Conservation (phyloP, 345 rosid genomes). For the Microcos paniculata region DNA sequence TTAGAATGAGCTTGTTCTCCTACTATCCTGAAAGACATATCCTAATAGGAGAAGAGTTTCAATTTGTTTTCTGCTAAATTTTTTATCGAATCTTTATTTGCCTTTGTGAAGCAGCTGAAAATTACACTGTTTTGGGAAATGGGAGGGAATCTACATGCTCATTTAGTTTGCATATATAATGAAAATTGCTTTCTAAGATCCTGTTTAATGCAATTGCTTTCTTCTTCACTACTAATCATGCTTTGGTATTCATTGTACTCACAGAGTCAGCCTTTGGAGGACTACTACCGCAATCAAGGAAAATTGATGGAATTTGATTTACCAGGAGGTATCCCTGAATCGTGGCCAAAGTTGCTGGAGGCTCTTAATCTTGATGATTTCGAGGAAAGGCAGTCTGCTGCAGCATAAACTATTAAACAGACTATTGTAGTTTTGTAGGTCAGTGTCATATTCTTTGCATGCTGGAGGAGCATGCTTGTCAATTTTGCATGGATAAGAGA, state of each 20-base stretch:
- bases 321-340: conserved; percentile 94
- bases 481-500: conserved; percentile 46
- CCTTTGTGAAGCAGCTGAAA: background rate
- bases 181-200: background rate
- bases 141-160: background rate
- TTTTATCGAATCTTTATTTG: background rate
- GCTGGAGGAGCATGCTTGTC: conserved; percentile 43
- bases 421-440: conserved; percentile 30
- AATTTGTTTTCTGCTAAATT: background rate
- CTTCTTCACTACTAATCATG: background rate
- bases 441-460: conserved; percentile 54
- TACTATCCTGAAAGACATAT: background rate
- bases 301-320: conserved; percentile 79
- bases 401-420: conserved; percentile 42
- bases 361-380: conserved; percentile 79
- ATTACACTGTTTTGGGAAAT: background rate
- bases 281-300: conserved; percentile 63
- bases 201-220: background rate
- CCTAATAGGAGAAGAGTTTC: background rate
- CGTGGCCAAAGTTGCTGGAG: conserved; percentile 95
- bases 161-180: background rate
- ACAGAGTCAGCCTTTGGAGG: conserved; percentile 95
- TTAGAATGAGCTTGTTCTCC: background rate
- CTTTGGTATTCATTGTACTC: conserved; percentile 12
- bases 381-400: conserved; percentile 70